Conservation (phyloP, 352 stramenopile genomes). For the Pythium oligandrum region DNA sequence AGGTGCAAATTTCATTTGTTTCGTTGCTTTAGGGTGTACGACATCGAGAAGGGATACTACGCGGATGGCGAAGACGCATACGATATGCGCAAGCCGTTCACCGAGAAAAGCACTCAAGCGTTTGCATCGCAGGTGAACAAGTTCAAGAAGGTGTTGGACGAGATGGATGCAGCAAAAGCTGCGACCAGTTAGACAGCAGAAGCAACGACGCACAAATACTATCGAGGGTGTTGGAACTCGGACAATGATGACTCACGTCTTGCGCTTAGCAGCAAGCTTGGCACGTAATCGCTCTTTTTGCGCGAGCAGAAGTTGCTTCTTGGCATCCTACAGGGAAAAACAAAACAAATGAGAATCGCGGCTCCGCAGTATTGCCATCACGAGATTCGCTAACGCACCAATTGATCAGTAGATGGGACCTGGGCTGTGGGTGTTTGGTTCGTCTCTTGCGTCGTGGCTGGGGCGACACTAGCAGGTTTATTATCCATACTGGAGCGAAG, state of each 20-base stretch:
- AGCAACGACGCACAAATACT: neutral
- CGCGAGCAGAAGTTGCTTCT: conserved; percentile 47
- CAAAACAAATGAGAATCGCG: too few relatives aligned
- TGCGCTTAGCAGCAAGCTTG: conserved; percentile 43
- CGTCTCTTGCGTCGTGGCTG: too few relatives aligned
- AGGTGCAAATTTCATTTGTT: neutral
- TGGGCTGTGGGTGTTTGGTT: too few relatives aligned
- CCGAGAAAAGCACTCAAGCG: conserved; percentile 83
- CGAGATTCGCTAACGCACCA: conserved; percentile 1
- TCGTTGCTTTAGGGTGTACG: conserved; percentile 80
- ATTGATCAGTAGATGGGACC: neutral
- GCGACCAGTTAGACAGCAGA: conserved; percentile 16
- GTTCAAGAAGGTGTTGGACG: conserved; percentile 73
- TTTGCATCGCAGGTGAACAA: conserved; percentile 81
- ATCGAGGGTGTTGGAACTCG: neutral
- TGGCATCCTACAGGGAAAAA: conserved; percentile 27
- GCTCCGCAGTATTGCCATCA: too few relatives aligned
- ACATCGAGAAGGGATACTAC: conserved; percentile 99
- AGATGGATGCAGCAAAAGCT: conserved; percentile 48
- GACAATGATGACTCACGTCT: neutral
- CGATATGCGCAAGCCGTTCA: conserved; percentile 96
- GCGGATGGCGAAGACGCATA: conserved; percentile 99
- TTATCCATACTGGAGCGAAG: too few relatives aligned
- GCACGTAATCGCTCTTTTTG: conserved; percentile 66
- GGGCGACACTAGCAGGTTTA: too few relatives aligned